These are phyloP conservation scores for Saturnispora quitensis DNA, from an alignment of 805 yeast genomes.

Conservation along the genomic window DNA sequence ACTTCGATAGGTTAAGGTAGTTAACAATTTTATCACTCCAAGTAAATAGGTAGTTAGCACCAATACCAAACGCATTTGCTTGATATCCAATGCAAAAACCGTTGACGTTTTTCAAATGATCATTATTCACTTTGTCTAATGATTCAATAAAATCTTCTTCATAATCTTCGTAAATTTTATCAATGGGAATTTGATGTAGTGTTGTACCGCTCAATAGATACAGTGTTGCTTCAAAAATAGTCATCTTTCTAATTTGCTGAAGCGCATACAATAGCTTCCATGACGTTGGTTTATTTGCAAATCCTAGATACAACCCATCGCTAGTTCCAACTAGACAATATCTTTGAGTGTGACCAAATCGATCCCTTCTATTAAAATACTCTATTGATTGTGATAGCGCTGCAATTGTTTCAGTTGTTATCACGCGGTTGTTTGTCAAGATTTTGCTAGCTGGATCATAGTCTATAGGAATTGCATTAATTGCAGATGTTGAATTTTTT, in stretches of 20 bases:
- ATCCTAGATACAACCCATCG: conserved; percentile 54
- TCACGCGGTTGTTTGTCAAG: background rate
- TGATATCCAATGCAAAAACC: conserved; percentile 66
- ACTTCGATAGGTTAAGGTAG: conserved; percentile 25
- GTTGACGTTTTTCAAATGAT: conserved; percentile 32
- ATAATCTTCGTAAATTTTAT: conserved; percentile 52
- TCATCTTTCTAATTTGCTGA: conserved; percentile 46
- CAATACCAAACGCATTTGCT: conserved; percentile 42
- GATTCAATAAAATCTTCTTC: conserved; percentile 25
- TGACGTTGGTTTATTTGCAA: conserved; percentile 28
- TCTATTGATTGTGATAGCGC: conserved; percentile 9
- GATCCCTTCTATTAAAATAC: conserved; percentile 6
- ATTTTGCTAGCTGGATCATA: conserved; percentile 1
- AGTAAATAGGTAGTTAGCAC: conserved; percentile 36
- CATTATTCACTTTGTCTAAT: conserved; percentile 33
- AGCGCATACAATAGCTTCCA: conserved; percentile 57
- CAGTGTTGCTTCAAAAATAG: conserved; percentile 49
- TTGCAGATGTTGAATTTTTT: conserved; percentile 16
- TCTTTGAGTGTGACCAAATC: conserved; percentile 2
- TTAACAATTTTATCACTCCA: conserved; percentile 39
- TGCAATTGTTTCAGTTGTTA: conserved; percentile 1
- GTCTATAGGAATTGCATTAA: conserved; percentile 2
- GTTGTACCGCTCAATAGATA: conserved; percentile 45
- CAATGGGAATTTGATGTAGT: conserved; percentile 54
- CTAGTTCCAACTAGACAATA: conserved; percentile 52